Evolutionary conservation across 257 asterid species (phyloP), one percentile per base, ranked within the genome.

Genomic region (Nicotiana tomentosiformis): DNA sequence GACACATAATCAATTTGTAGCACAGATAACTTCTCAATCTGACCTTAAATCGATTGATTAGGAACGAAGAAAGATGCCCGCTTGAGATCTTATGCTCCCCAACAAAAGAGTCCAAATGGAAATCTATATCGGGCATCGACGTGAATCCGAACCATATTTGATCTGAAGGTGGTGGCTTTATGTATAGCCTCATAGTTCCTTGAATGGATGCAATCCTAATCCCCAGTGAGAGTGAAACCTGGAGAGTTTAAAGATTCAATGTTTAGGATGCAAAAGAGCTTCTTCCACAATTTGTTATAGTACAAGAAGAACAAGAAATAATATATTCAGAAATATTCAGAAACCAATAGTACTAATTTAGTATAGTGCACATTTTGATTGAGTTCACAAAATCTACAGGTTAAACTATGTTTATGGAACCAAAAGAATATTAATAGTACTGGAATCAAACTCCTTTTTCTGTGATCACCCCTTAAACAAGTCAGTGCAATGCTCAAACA

Each of bases 141-240:
- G 95, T 87, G 90, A 96, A 96, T 68, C 94, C 97, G 81, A 89
- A 88, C 99, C 99, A 96, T 83, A 96, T 82, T 85, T 91, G 97
- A 90, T 94, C 98, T 53, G 99, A 96, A 86, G 99, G 99, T 62
- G 99, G 99, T 35, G 99, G 90, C 92, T 94, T 96, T 86, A 96
- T 84, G 90, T 85, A 89, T 65, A 96, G 82, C 62, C 93, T 88
- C 85, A 94, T 66, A 56, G 98, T 96, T 88, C 99, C 99, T 88
- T 86, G 88, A 84, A 96, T 87, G 77, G 97, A 91, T 85, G 99
- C 90, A 77, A 96, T 85, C 88, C 87, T 90, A 83, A 96, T 89
- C 83, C 96, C 91, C 90, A 96, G 66, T 7, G 96, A 85, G 84
- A 96, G 87, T 82, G 98, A 96, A 87, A 96, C 97, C 99, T 96